Evolutionary conservation across 495 filamentous ascomycete species (phyloP).

Genomic region (Neurospora sp.): DNA sequence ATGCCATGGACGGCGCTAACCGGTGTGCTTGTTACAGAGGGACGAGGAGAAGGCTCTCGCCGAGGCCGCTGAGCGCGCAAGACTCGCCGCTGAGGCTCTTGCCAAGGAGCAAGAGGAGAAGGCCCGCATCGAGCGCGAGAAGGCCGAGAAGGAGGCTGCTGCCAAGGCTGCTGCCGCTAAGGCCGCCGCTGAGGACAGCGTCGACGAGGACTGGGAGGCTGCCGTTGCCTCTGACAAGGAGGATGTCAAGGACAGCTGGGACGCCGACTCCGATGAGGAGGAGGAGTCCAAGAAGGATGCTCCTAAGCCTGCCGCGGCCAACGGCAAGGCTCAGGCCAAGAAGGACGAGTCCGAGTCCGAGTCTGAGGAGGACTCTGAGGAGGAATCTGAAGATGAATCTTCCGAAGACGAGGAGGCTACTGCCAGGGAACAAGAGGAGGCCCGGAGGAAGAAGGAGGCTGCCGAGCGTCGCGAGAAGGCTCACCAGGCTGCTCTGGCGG

Average conservation of each 20-base stretch:
- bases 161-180: slow-evolving; percentile 45
- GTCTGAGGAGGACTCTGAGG: slow-evolving; percentile 18
- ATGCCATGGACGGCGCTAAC: background rate
- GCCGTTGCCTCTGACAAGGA: slow-evolving; percentile 63
- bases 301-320: slow-evolving; percentile 25
- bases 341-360: slow-evolving; percentile 17
- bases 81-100: slow-evolving; percentile 53
- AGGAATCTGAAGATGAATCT: slow-evolving; percentile 41
- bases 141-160: slow-evolving; percentile 43
- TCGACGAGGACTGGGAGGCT: slow-evolving; percentile 81
- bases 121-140: slow-evolving; percentile 35
- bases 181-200: slow-evolving; percentile 44
- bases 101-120: slow-evolving; percentile 50
- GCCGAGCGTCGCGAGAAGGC: slow-evolving; percentile 80
- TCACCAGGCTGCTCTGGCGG: slow-evolving; percentile 84
- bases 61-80: slow-evolving; percentile 59
- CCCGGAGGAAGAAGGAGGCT: slow-evolving; percentile 74
- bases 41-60: slow-evolving; percentile 62
- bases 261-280: slow-evolving; percentile 76
- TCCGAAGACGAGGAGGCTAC: slow-evolving; percentile 62
- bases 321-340: slow-evolving; percentile 9
- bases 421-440: slow-evolving; percentile 55
- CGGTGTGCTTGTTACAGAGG: slow-evolving; percentile 26
- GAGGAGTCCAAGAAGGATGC: slow-evolving; percentile 28
- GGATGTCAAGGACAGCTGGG: slow-evolving; percentile 90